These are phyloP conservation scores for Annulohypoxylon bovei DNA, from an alignment of 495 filamentous ascomycete species.

Conservation along the genomic window DNA sequence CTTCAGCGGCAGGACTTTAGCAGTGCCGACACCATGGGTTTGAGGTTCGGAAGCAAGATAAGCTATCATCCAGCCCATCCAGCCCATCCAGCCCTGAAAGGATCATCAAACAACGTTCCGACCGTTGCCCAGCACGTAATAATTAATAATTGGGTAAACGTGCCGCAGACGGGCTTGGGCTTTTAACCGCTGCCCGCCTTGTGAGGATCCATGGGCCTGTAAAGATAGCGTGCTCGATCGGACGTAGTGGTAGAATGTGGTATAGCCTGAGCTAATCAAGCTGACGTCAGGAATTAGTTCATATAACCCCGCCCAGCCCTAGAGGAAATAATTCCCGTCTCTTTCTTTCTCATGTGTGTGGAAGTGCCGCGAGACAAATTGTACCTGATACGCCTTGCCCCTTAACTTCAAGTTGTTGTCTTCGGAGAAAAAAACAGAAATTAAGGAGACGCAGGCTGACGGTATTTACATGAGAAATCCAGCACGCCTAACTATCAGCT, in stretches of 20 bases:
- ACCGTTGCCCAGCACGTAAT: not conserved
- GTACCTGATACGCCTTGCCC: not conserved
- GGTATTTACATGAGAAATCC: not conserved
- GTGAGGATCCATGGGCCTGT: conserved; percentile 30
- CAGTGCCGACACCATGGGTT: conserved; percentile 6
- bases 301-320: not conserved
- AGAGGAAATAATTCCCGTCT: not conserved
- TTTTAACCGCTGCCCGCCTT: not conserved
- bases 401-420: not conserved
- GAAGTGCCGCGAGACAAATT: not conserved
- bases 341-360: not conserved
- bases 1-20: not conserved
- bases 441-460: not conserved
- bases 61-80: not conserved
- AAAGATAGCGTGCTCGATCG: conserved; percentile 15
- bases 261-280: conserved; percentile 18
- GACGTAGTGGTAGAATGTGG: conserved; percentile 19
- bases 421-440: not conserved
- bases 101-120: conserved; percentile 7
- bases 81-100: not conserved
- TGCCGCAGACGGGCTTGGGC: not conserved
- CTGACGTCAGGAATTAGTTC: conserved; percentile 17
- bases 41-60: conserved; percentile 4
- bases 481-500: not conserved
- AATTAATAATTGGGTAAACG: not conserved